Evolutionary conservation across 371 early-diverging fungal genomes (phyloP).

Genomic region (Haplosporangium sp.): DNA sequence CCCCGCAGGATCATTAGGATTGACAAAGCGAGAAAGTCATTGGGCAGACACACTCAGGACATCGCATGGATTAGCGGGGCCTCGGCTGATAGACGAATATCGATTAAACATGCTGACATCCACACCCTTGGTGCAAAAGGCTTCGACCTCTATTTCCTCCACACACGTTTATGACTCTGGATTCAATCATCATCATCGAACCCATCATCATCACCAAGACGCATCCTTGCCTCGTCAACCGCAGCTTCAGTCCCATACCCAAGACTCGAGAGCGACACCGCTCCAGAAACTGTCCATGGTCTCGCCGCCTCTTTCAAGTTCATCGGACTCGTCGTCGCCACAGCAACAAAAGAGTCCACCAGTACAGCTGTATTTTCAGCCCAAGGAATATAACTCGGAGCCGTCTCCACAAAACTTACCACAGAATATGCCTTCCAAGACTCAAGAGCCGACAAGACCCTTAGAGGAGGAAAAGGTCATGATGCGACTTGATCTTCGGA

Average conservation of each 20-base stretch:
- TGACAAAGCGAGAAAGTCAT: neutral
- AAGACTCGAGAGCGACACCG: neutral
- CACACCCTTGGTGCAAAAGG: conserved; percentile 25
- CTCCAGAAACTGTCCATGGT: neutral
- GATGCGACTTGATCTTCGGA: conserved; percentile 37
- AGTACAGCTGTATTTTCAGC: too few relatives aligned
- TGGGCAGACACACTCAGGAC: too few relatives aligned
- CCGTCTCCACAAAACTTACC: neutral
- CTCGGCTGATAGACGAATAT: conserved; percentile 8
- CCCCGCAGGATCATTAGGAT: neutral
- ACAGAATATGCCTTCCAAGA: neutral
- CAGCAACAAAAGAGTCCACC: too few relatives aligned
- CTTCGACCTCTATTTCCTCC: conserved; percentile 2
- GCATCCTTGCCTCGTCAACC: neutral
- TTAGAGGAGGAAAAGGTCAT: conserved; percentile 12
- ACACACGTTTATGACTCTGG: conserved; percentile 2
- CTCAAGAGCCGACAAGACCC: neutral
- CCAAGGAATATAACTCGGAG: too few relatives aligned
- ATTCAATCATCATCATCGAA: conserved; percentile 3
- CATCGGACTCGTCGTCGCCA: neutral
- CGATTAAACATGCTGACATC: conserved; percentile 27
- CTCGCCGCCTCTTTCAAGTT: neutral
- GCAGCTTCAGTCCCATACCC: neutral
- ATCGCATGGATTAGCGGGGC: neutral
- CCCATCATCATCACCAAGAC: neutral